Percentiles rank a stretch among this genome's conserved stretches.
phyloP scores from a whole-genome alignment of 108 stramenopile genomes.

The Tribonema minus region DNA sequence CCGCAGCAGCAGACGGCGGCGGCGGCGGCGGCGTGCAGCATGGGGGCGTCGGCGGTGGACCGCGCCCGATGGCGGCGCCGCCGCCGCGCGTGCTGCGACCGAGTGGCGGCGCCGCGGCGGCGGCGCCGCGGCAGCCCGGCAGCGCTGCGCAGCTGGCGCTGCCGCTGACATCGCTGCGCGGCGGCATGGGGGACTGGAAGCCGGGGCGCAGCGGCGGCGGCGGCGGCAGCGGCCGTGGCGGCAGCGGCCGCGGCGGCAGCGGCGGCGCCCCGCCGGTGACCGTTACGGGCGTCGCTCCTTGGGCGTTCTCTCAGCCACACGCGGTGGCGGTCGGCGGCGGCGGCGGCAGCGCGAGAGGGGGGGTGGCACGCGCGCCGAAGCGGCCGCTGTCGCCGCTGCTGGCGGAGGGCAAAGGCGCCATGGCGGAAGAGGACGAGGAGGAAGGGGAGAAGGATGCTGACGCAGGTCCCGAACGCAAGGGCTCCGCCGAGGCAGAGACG shows the following conservation, averaged over 20 bases:
- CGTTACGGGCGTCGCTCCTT: slow-evolving; percentile 56
- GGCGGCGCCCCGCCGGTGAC: slow-evolving; percentile 40
- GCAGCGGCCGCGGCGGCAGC: neutral
- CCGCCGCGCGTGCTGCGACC: slow-evolving; percentile 9
- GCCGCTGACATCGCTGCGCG: slow-evolving; percentile 16
- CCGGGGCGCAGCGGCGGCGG: no score
- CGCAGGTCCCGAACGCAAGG: no score
- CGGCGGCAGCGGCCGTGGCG: no score
- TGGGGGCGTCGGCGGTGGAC: no score
- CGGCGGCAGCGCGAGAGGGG: no score
- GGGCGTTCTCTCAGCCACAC: no score
- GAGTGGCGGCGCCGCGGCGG: neutral
- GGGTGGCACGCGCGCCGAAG: no score
- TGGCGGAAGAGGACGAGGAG: neutral
- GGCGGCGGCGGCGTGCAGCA: no score
- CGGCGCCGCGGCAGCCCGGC: neutral
- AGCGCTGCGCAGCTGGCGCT: neutral
- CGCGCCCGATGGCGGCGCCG: no score
- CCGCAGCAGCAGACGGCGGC: neutral
- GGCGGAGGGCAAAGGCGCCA: no score
- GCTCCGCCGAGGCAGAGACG: neutral
- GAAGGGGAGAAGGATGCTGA: neutral
- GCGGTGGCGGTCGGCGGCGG: no score
- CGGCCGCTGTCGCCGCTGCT: no score
- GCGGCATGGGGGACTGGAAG: slow-evolving; percentile 26